Evolutionary conservation across 2,329 filamentous ascomycete genomes (phyloP).

Genomic region (Aphanocladium album): DNA sequence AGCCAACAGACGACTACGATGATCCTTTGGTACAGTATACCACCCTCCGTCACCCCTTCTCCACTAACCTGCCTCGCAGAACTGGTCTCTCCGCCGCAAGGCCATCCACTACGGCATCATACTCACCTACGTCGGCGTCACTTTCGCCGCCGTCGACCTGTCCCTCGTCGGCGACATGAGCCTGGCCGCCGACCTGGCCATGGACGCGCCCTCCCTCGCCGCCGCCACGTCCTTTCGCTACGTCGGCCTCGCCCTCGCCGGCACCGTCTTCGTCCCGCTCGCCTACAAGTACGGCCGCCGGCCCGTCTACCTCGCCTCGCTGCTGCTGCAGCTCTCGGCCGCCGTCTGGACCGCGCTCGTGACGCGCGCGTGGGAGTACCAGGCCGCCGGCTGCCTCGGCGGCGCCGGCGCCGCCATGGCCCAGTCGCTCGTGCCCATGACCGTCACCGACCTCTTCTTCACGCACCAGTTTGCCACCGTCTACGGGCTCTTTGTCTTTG

Average conservation of each 20-base stretch:
- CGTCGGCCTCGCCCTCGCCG: neutral
- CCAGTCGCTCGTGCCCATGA: conserved; percentile 8
- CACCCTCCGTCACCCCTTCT: neutral
- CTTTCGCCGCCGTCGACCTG: conserved; percentile 1
- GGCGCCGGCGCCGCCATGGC: conserved; percentile 1
- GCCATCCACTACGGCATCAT: neutral
- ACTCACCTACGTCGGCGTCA: neutral
- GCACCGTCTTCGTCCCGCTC: conserved; percentile 1
- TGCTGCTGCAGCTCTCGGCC: neutral
- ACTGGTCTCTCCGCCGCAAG: conserved; percentile 5
- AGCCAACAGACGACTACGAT: conserved; percentile 9
- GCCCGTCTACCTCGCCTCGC: neutral
- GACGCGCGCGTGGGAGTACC: neutral
- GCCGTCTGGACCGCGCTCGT: neutral
- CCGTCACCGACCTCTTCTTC: conserved; percentile 10
- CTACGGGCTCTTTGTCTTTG: neutral
- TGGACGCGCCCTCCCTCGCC: neutral
- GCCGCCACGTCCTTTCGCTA: neutral
- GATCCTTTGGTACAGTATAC: conserved; percentile 1
- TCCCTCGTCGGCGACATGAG: neutral
- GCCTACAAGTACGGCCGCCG: conserved; percentile 6
- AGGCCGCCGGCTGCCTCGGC: neutral
- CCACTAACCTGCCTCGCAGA: neutral
- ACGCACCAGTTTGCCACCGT: conserved; percentile 1
- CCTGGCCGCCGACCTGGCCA: neutral